These are phyloP conservation scores for Protomyces lactucae-debilis DNA, from an alignment of 1,139 yeast genomes.

Conservation along the genomic window DNA sequence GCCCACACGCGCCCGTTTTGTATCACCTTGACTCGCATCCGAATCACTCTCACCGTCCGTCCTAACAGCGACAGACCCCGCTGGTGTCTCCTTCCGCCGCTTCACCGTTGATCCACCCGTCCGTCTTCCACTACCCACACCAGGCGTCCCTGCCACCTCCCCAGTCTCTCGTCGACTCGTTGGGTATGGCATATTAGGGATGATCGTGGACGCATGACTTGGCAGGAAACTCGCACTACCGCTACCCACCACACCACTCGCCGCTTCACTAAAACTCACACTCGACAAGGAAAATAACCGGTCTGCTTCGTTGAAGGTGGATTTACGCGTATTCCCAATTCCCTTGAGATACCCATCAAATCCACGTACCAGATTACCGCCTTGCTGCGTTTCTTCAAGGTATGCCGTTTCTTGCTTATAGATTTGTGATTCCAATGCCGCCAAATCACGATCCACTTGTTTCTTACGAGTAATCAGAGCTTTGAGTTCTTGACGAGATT, in stretches of 20 bases:
- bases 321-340: slow-evolving; percentile 39
- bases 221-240: background rate
- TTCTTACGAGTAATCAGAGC: slow-evolving; percentile 62
- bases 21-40: background rate
- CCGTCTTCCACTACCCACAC: background rate
- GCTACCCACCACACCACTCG: background rate
- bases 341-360: slow-evolving; percentile 72
- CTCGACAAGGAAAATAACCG: slow-evolving; percentile 80
- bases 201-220: background rate
- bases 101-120: background rate
- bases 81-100: background rate
- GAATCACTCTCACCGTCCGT: background rate
- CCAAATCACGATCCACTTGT: slow-evolving; percentile 58
- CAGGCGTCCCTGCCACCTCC: background rate
- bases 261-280: slow-evolving; percentile 49
- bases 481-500: slow-evolving; percentile 61
- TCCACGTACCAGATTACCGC: slow-evolving; percentile 83
- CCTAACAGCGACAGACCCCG: background rate
- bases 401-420: slow-evolving; percentile 76
- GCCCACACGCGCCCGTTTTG: background rate
- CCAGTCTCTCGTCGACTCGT: background rate
- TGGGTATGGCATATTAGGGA: background rate
- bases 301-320: slow-evolving; percentile 69
- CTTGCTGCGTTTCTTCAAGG: slow-evolving; percentile 56
- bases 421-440: slow-evolving; percentile 67